Conservation (phyloP, 2,329 filamentous ascomycete genomes). For the Sporothrix variecibatus region DNA sequence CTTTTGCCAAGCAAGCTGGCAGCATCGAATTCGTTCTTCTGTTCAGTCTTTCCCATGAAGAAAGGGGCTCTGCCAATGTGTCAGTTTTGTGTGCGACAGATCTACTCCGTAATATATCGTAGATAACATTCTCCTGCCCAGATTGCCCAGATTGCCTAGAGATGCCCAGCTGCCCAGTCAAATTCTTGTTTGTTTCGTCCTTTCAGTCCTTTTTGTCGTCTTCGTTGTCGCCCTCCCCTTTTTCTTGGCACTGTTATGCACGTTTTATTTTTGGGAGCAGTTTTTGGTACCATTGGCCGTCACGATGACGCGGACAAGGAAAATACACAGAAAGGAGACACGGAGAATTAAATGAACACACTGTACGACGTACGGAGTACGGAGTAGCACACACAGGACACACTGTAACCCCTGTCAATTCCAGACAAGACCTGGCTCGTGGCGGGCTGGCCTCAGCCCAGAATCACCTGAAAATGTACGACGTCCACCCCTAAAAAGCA, state of each 20-base stretch:
- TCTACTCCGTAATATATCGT: too few relatives aligned
- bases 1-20: too few relatives aligned
- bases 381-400: not conserved
- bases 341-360: not conserved
- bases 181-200: conserved; percentile 5
- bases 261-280: conserved; percentile 9
- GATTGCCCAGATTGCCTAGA: not conserved
- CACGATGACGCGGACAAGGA: not conserved
- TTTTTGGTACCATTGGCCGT: not conserved
- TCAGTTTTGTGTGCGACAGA: not conserved
- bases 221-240: not conserved
- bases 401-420: not conserved
- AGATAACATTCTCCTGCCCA: not conserved
- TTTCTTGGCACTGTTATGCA: conserved; percentile 19
- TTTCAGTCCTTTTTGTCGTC: not conserved
- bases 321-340: not conserved
- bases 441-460: conserved; percentile 11
- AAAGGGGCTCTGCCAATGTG: not conserved
- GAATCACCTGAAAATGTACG: not conserved
- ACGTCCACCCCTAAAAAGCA: not conserved
- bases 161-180: not conserved
- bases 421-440: not conserved
- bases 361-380: too few relatives aligned
- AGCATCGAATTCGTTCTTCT: not conserved
- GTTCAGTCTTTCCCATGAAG: not conserved